Conservation (phyloP, 805 yeast species). For the Debaryomyces tyrocola region DNA sequence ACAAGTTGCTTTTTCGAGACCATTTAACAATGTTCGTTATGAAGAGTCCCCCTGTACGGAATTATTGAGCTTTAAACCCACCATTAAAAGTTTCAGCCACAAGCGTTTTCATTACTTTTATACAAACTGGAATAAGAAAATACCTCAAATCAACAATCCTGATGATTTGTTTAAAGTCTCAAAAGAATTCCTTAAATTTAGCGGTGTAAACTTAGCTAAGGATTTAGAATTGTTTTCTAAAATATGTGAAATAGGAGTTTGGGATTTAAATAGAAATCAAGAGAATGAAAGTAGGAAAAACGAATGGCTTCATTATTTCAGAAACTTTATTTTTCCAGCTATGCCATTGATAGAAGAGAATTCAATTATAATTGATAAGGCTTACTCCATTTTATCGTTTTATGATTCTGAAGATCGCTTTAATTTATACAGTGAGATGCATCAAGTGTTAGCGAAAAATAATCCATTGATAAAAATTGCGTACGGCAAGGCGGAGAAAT, state of each 20-base stretch:
- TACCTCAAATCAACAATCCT: constrained; percentile 36
- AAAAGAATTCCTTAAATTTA: constrained; percentile 49
- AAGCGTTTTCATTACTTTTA: constrained; percentile 43
- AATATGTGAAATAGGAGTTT: constrained; percentile 58
- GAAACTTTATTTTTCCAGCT: constrained; percentile 68
- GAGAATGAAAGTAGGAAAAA: constrained; percentile 13
- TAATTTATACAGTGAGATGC: constrained; percentile 78
- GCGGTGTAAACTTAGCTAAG: constrained; percentile 55
- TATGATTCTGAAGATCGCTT: constrained; percentile 67
- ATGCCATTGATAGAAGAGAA: constrained; percentile 54
- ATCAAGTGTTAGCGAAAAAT: constrained; percentile 55
- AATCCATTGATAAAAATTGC: constrained; percentile 57
- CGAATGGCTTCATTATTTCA: constrained; percentile 58
- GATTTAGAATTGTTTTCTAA: constrained; percentile 51
- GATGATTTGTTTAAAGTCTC: constrained; percentile 51
- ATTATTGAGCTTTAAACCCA: constrained; percentile 33
- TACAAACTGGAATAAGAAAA: constrained; percentile 44
- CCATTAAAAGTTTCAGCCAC: constrained; percentile 17
- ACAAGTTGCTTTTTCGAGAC: constrained; percentile 22
- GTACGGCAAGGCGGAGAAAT: constrained; percentile 68
- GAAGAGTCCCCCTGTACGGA: constrained; percentile 21
- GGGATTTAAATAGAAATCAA: constrained; percentile 27
- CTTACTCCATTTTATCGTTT: constrained; percentile 51
- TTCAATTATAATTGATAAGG: constrained; percentile 59
- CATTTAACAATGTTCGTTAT: constrained; percentile 24